Percentiles rank a stretch among this genome's conserved stretches.
phyloP scores from a whole-genome alignment of 306 rosid species.

The Inga leiocalycina region DNA sequence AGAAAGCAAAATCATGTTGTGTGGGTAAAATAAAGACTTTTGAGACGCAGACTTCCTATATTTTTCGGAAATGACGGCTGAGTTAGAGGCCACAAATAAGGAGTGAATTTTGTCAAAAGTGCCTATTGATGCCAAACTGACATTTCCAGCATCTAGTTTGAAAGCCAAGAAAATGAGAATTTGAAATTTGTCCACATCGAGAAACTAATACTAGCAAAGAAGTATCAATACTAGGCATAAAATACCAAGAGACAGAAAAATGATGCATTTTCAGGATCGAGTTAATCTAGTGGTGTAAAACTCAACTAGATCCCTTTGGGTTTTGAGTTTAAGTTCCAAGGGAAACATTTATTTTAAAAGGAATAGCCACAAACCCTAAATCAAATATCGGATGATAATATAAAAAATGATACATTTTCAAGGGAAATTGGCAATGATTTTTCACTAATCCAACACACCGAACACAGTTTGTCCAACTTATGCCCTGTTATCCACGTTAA shows the following conservation, averaged over 20 bases:
- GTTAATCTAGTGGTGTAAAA: too few relatives aligned
- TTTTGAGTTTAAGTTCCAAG: rapidly evolving
- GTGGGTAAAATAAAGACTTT: not conserved
- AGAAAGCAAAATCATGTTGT: slow-evolving; percentile 4
- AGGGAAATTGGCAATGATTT: not conserved
- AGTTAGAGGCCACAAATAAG: not conserved
- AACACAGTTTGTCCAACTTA: not conserved
- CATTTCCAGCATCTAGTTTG: not conserved
- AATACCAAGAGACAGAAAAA: not conserved
- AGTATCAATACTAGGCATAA: not conserved
- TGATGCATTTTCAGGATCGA: not conserved
- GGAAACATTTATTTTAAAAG: too few relatives aligned
- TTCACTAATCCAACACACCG: not conserved
- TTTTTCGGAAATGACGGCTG: not conserved
- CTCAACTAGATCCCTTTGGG: rapidly evolving
- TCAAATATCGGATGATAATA: too few relatives aligned
- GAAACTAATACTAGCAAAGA: not conserved
- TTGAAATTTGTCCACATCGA: not conserved
- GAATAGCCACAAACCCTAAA: too few relatives aligned
- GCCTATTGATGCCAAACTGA: not conserved
- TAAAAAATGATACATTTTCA: not conserved
- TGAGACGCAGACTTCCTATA: not conserved
- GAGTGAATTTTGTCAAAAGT: not conserved
- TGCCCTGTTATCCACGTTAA: not conserved
- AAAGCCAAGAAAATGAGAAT: not conserved